Conservation (phyloP, 108 stramenopile species). For the Schizochytrium sp. region DNA sequence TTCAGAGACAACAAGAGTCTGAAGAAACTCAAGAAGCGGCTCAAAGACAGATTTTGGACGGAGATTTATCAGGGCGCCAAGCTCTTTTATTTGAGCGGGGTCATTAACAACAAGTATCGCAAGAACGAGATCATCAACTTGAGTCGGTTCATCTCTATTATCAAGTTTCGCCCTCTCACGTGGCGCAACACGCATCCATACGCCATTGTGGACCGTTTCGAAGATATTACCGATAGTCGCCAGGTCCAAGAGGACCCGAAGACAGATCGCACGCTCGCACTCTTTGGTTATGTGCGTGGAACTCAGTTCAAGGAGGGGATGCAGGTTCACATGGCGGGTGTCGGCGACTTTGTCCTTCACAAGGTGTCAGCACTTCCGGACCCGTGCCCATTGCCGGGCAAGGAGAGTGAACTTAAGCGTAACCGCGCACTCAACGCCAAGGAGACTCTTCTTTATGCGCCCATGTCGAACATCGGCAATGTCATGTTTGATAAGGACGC, state of each 20-base stretch:
- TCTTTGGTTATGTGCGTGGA: conserved; percentile 93
- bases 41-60: conserved; percentile 97
- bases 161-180: conserved; percentile 88
- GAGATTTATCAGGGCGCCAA: conserved; percentile 98
- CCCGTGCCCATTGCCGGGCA: conserved; percentile 57
- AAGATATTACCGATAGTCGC: conserved; percentile 73
- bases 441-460: conserved; percentile 85
- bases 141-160: conserved; percentile 67
- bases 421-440: conserved; percentile 67
- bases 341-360: conserved; percentile 76
- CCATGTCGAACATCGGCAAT: conserved; percentile 79
- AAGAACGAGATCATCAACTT: conserved; percentile 87
- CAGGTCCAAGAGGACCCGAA: conserved; percentile 64
- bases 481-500: conserved; percentile 89
- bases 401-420: conserved; percentile 58
- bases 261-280: conserved; percentile 68
- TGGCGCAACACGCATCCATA: conserved; percentile 98
- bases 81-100: conserved; percentile 89
- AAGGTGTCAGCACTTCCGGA: conserved; percentile 66
- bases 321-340: conserved; percentile 87
- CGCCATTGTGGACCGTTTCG: conserved; percentile 83
- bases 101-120: conserved; percentile 84
- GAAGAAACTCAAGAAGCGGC: conserved; percentile 73
- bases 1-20: conserved; percentile 81
- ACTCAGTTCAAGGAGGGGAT: conserved; percentile 72